A percentile compares a stretch with the other conserved stretches of the same genome.
Conservation (phyloP, 371 early-diverging fungal species). For the Mortierella sp. region DNA sequence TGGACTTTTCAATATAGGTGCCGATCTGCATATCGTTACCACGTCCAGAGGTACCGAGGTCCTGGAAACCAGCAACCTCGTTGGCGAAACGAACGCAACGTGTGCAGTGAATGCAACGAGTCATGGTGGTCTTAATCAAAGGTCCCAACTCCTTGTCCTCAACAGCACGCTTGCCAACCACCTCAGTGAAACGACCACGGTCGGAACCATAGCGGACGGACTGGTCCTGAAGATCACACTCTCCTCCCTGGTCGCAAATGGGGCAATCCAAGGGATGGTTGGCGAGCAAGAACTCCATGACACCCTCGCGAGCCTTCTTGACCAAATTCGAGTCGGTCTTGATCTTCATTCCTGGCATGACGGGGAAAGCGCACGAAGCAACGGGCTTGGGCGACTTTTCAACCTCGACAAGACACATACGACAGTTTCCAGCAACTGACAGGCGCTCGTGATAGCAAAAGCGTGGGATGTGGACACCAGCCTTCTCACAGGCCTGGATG, state of each 20-base stretch:
- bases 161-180: slow-evolving; percentile 92
- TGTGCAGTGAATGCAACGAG: slow-evolving; percentile 98
- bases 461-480: slow-evolving; percentile 91
- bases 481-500: slow-evolving; percentile 97
- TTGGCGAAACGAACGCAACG: slow-evolving; percentile 98
- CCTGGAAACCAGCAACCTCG: slow-evolving; percentile 96
- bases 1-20: slow-evolving; percentile 91
- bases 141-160: slow-evolving; percentile 98
- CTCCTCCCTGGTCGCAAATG: slow-evolving; percentile 98
- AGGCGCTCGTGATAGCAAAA: slow-evolving; percentile 98
- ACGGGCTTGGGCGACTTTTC: slow-evolving; percentile 96
- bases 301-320: slow-evolving; percentile 98
- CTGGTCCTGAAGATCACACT: slow-evolving; percentile 99
- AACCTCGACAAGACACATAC: slow-evolving; percentile 98
- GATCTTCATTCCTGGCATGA: slow-evolving; percentile 97
- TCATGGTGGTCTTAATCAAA: slow-evolving; percentile 96
- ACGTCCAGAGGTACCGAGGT: slow-evolving; percentile 95
- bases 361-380: slow-evolving; percentile 97
- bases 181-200: slow-evolving; percentile 89
- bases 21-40: slow-evolving; percentile 99
- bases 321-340: slow-evolving; percentile 94
- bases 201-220: slow-evolving; percentile 95
- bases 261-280: slow-evolving; percentile 99
- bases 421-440: slow-evolving; percentile 97
- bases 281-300: slow-evolving; percentile 97